These are phyloP conservation scores for Salix dunnii DNA, from an alignment of 345 rosid genomes.

Conservation along the genomic window DNA sequence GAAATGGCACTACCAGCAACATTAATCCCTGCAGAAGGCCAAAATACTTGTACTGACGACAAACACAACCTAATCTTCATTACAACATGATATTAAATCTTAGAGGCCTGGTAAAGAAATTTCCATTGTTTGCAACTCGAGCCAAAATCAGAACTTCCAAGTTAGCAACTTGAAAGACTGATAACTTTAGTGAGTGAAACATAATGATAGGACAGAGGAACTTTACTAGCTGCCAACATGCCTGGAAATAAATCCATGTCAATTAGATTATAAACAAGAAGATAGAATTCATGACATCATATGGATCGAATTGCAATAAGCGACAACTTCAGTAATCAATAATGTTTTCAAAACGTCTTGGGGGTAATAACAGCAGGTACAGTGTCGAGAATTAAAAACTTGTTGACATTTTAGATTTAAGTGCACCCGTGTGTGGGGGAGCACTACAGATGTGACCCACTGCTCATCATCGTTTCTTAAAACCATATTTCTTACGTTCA, in stretches of 20 bases:
- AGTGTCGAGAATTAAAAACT: no score
- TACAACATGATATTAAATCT: neutral
- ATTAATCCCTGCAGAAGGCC: neutral
- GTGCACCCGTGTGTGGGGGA: no score
- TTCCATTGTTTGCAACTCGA: neutral
- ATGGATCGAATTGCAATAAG: neutral
- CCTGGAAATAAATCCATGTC: neutral
- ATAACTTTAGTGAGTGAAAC: neutral
- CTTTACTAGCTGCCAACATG: neutral
- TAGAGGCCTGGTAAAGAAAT: neutral
- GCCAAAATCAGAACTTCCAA: neutral
- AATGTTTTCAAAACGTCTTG: neutral
- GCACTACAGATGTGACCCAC: neutral
- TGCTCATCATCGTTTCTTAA: slow-evolving; percentile 36
- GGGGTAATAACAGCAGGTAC: neutral
- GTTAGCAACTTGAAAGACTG: neutral
- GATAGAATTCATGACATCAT: neutral
- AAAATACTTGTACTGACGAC: neutral
- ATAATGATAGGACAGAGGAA: neutral
- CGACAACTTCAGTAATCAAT: neutral
- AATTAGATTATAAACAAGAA: neutral
- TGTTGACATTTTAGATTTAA: neutral
- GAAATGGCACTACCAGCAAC: neutral
- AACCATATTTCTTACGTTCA: slow-evolving; percentile 44
- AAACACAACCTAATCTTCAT: neutral